Evolutionary conservation across 495 filamentous ascomycete species (phyloP).

Genomic region (Aspergillus leporis): DNA sequence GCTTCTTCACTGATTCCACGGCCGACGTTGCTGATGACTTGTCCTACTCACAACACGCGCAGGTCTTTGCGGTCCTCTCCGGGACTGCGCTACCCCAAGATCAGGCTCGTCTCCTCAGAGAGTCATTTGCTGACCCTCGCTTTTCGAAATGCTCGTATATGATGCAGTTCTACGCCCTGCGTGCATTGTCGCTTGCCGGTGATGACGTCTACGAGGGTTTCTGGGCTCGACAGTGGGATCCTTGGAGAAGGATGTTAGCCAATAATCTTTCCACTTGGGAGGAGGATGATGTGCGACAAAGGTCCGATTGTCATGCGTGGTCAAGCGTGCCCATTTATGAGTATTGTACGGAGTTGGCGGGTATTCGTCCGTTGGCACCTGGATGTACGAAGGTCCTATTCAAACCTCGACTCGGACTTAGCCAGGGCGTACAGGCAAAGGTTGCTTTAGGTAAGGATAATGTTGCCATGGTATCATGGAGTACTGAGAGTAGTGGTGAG

Average conservation of each 20-base stretch:
- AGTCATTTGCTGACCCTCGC: slow-evolving; percentile 20
- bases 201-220: slow-evolving; percentile 27
- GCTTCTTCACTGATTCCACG: slow-evolving; percentile 35
- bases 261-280: slow-evolving; percentile 44
- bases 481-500: slow-evolving; percentile 3
- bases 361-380: slow-evolving; percentile 24
- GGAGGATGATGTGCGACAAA: slow-evolving; percentile 40
- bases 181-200: slow-evolving; percentile 30
- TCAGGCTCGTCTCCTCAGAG: slow-evolving; percentile 19
- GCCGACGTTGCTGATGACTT: slow-evolving; percentile 24
- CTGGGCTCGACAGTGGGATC: slow-evolving; percentile 31
- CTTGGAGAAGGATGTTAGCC: slow-evolving; percentile 34
- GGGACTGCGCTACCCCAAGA: slow-evolving; percentile 23
- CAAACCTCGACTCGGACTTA: slow-evolving; percentile 32
- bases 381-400: slow-evolving; percentile 31
- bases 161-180: slow-evolving; percentile 43
- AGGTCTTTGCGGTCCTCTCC: slow-evolving; percentile 37
- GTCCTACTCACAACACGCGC: slow-evolving; percentile 36
- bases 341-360: slow-evolving; percentile 37
- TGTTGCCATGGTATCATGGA: slow-evolving; percentile 31
- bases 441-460: slow-evolving; percentile 31
- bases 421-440: slow-evolving; percentile 23
- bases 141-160: slow-evolving; percentile 40
- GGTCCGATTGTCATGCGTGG: slow-evolving; percentile 46
- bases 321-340: slow-evolving; percentile 45